Base-by-base conservation (phyloP, 2,329 filamentous ascomycete genomes). In the Trichoderma sp. region DNA sequence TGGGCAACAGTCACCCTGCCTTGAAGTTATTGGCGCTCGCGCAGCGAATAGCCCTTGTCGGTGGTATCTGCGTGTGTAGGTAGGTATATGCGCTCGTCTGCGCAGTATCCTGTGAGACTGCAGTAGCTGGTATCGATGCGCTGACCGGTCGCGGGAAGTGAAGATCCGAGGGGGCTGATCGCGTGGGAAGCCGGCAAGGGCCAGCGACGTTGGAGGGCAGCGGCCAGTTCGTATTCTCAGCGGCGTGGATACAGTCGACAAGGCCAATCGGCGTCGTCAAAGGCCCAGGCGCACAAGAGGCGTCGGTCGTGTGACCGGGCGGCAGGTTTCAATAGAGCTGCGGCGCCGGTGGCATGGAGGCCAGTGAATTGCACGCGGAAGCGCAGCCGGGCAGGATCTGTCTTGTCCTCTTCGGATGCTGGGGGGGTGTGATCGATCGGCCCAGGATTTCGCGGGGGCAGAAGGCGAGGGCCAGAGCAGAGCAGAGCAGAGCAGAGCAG, bases 211-310 rank as follows among this genome's bases (percentile, higher is more conserved):
- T 65, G 51, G 74, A 74, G 72, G 74, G 71, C 32, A 30, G 18
- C 11, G 32, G 69, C 69, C 59, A 71, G 72, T 75, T 79, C 77
- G 77, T 79, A 78, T 79, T 75, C 73, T 75, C 34, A 68, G 34
- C 66, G 46, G 37, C 46, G 32, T 59, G 70, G 59, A 59, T 58
- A 68, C 66, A 34, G 71, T 66, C 68, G 66, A 59, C 43, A 69
- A 72, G 71, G 70, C 67, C 73, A 75, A 77, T 77, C 75, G 71
- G 70, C 69, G 67, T 71, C 55, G 68, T 43, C 21, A 71, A 71
- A 69, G 16, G 73, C 66, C 60, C 43, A 52, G 43, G 59, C 46
- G 54, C 65, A 68, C 66, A 66, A 63, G 59, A 71, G 73, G 73
- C 69, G 70, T 70, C 69, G 71, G 70, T 61, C 68, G 74, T 74